phyloP scores from a whole-genome alignment of 2,329 filamentous ascomycete genomes.

The Trichoderma sp. region DNA sequence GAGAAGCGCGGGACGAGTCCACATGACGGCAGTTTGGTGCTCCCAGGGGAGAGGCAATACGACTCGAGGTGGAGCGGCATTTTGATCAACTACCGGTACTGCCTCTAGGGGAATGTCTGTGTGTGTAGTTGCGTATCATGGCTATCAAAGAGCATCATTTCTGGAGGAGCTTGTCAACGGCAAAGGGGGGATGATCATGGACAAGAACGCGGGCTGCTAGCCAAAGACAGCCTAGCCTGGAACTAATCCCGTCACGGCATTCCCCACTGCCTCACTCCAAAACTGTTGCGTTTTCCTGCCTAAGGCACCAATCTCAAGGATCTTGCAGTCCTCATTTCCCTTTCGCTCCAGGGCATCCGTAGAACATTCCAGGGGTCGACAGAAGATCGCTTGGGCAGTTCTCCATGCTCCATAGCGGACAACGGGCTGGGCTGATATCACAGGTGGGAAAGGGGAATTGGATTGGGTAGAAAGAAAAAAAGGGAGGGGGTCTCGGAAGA shows the following conservation, averaged over 20 bases:
- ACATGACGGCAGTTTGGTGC: conserved; percentile 17
- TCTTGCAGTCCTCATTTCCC: conserved; percentile 8
- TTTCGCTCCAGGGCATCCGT: not conserved
- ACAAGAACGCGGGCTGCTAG: conserved; percentile 12
- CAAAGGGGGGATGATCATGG: not conserved
- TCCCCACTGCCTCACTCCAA: not conserved
- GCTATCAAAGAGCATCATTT: not conserved
- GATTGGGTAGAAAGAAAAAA: not conserved
- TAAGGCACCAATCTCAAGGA: conserved; percentile 13
- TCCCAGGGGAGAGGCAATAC: not conserved
- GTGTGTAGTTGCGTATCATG: not conserved
- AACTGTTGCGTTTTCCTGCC: not conserved
- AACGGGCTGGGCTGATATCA: not conserved
- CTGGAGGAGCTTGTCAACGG: conserved; percentile 6
- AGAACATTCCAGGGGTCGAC: conserved; percentile 13
- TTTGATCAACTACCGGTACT: conserved; percentile 5
- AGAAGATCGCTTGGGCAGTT: conserved; percentile 9
- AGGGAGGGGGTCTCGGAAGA: conserved; percentile 14
- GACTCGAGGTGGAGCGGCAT: conserved; percentile 7
- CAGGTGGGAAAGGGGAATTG: conserved; percentile 5
- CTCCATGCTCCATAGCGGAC: not conserved
- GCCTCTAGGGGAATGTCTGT: not conserved
- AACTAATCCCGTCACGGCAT: conserved; percentile 9
- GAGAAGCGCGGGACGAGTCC: conserved; percentile 8
- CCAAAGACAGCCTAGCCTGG: not conserved